Conservation (phyloP, 2,329 filamentous ascomycete genomes). For the Epichloe gansuensis region DNA sequence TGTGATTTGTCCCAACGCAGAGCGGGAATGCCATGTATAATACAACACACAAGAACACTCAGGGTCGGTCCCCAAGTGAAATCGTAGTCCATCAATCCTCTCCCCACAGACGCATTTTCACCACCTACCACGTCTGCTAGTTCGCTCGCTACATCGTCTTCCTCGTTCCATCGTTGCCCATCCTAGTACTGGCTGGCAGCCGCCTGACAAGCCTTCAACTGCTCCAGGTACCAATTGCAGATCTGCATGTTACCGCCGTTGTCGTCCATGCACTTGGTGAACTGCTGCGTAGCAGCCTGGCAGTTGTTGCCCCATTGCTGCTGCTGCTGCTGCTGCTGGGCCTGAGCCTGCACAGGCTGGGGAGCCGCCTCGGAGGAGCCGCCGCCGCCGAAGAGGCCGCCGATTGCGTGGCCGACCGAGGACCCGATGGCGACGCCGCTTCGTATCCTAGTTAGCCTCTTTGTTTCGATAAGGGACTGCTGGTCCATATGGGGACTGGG, state of each 20-base stretch:
- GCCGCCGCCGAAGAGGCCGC: slow-evolving; percentile 72
- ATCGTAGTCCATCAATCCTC: neutral
- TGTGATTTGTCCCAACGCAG: slow-evolving; percentile 6
- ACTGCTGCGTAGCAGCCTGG: slow-evolving; percentile 65
- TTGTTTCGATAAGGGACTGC: neutral
- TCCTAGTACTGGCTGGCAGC: slow-evolving; percentile 62
- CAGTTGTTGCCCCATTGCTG: slow-evolving; percentile 53
- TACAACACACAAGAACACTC: slow-evolving; percentile 5
- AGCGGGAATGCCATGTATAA: slow-evolving; percentile 19
- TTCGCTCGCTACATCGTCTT: neutral
- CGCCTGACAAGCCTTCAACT: slow-evolving; percentile 81
- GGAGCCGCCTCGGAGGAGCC: slow-evolving; percentile 43
- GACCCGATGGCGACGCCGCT: slow-evolving; percentile 96
- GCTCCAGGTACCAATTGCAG: slow-evolving; percentile 96
- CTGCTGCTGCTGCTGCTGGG: slow-evolving; percentile 40
- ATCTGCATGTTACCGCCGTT: slow-evolving; percentile 89
- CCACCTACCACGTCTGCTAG: neutral
- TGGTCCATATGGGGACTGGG: too few species aligned
- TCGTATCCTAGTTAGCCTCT: slow-evolving; percentile 2
- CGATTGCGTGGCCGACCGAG: slow-evolving; percentile 88
- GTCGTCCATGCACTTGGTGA: slow-evolving; percentile 95
- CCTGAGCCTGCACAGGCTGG: slow-evolving; percentile 36
- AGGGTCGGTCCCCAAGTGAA: too few species aligned
- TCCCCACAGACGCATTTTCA: neutral
- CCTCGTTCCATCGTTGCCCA: slow-evolving; percentile 1